These are phyloP conservation scores for Echites panduratus DNA, from an alignment of 257 asterid genomes.

Conservation along the genomic window DNA sequence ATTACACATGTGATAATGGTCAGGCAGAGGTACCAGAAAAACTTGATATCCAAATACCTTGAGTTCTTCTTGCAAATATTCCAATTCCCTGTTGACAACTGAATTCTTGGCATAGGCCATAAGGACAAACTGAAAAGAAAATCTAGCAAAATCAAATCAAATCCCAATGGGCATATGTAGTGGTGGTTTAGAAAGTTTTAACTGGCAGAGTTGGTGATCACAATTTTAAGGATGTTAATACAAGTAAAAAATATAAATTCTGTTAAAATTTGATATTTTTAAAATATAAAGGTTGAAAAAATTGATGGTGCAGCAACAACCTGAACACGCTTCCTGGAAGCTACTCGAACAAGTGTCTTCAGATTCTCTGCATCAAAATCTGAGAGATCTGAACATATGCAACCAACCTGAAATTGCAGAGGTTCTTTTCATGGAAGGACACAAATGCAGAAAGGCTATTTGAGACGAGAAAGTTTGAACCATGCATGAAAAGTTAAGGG, in stretches of 20 bases:
- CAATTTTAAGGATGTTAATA: not conserved
- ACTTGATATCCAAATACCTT: conserved; percentile 32
- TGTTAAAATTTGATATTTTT: not conserved
- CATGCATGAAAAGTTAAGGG: not conserved
- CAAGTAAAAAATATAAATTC: not conserved
- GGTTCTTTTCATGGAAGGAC: not conserved
- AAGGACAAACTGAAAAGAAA: conserved; percentile 54
- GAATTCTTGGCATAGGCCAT: conserved; percentile 41
- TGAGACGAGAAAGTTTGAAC: not conserved
- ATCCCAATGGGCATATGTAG: not conserved
- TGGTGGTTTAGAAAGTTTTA: not conserved
- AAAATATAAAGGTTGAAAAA: not conserved
- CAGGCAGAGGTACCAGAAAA: not conserved
- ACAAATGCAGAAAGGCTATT: not conserved
- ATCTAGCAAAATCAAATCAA: conserved; percentile 1
- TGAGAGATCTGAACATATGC: conserved; percentile 44
- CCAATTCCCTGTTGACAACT: conserved; percentile 25
- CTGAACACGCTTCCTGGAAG: conserved; percentile 57
- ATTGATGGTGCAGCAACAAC: conserved; percentile 27
- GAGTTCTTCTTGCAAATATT: conserved; percentile 44
- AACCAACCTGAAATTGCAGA: conserved; percentile 57
- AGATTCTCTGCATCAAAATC: conserved; percentile 50
- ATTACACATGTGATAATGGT: not conserved
- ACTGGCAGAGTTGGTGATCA: not conserved
- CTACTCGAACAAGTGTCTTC: conserved; percentile 54